Evolutionary conservation across 1,139 yeast genomes (phyloP).

Genomic region (Suhomyces bokatorum): DNA sequence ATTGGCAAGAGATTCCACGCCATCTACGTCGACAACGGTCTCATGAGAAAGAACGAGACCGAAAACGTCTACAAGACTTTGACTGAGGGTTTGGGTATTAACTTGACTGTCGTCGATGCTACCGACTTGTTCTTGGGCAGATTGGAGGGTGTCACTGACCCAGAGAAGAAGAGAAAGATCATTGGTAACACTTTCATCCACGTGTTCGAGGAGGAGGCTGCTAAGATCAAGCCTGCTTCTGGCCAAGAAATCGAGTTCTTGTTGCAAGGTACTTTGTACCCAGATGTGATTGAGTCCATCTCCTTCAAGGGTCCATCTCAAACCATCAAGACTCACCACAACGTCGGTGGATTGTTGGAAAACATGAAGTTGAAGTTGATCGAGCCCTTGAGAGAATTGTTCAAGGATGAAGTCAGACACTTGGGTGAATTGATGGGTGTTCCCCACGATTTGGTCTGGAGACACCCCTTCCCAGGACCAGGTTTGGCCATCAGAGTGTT

Average conservation of each 20-base stretch:
- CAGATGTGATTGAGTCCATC: constrained; percentile 97
- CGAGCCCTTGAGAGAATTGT: constrained; percentile 96
- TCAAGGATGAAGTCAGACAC: constrained; percentile 97
- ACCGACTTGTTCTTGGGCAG: constrained; percentile 82
- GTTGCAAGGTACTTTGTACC: constrained; percentile 96
- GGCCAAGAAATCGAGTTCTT: constrained; percentile 90
- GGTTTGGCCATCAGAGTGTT: constrained; percentile 98
- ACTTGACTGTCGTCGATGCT: constrained; percentile 93
- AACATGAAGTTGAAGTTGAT: constrained; percentile 97
- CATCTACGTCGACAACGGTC: constrained; percentile 96
- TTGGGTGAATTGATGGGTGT: constrained; percentile 93
- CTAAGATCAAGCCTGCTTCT: constrained; percentile 83
- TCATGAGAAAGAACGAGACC: constrained; percentile 93
- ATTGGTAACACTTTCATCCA: constrained; percentile 98
- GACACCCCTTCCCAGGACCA: constrained; percentile 99
- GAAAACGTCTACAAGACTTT: constrained; percentile 82
- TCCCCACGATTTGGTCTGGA: constrained; percentile 97
- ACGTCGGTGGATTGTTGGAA: constrained; percentile 96
- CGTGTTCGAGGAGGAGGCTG: constrained; percentile 95
- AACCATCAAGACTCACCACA: constrained; percentile 98
- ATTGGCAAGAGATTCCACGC: constrained; percentile 99
- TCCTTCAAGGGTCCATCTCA: constrained; percentile 99
- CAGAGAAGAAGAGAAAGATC: constrained; percentile 98
- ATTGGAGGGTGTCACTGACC: constrained; percentile 93
- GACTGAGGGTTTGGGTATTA: constrained; percentile 90